Conservation (phyloP, 2,329 filamentous ascomycete genomes). For the Trichophyton benhamiae region DNA sequence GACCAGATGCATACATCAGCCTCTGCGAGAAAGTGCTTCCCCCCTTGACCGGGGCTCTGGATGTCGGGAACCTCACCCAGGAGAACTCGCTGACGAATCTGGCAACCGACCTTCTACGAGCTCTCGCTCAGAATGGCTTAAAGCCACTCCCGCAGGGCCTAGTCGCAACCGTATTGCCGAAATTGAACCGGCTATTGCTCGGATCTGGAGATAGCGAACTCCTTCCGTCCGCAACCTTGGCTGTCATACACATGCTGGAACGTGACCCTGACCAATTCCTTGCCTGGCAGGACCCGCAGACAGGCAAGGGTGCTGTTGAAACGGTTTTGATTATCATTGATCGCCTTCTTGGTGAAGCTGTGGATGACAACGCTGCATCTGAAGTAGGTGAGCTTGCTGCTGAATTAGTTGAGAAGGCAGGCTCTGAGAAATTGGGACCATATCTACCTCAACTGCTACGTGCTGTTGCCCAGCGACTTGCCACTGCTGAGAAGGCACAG, state of each 20-base stretch:
- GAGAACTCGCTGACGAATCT: conserved; percentile 70
- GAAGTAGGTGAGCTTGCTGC: conserved; percentile 91
- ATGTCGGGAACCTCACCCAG: conserved; percentile 72
- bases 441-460: conserved; percentile 78
- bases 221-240: conserved; percentile 71
- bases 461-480: conserved; percentile 75
- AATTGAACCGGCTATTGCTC: conserved; percentile 70
- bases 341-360: conserved; percentile 64
- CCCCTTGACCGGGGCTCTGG: conserved; percentile 76
- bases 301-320: conserved; percentile 71
- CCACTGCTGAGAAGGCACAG: conserved; percentile 66
- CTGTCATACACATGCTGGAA: conserved; percentile 76
- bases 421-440: conserved; percentile 77
- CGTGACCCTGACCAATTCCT: conserved; percentile 88
- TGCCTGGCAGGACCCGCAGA: conserved; percentile 64
- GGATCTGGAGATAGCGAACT: conserved; percentile 77
- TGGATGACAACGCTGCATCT: conserved; percentile 91
- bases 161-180: conserved; percentile 72
- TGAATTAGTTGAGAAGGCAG: conserved; percentile 89
- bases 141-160: conserved; percentile 80
- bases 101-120: conserved; percentile 70
- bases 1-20: conserved; percentile 56
- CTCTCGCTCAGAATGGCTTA: conserved; percentile 68
- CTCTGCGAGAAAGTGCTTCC: conserved; percentile 80
- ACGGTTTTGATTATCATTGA: conserved; percentile 86